Evolutionary conservation across 2,329 filamentous ascomycete species (phyloP), one percentile per base, ranked within the genome.

Genomic region (Fusarium sp.): DNA sequence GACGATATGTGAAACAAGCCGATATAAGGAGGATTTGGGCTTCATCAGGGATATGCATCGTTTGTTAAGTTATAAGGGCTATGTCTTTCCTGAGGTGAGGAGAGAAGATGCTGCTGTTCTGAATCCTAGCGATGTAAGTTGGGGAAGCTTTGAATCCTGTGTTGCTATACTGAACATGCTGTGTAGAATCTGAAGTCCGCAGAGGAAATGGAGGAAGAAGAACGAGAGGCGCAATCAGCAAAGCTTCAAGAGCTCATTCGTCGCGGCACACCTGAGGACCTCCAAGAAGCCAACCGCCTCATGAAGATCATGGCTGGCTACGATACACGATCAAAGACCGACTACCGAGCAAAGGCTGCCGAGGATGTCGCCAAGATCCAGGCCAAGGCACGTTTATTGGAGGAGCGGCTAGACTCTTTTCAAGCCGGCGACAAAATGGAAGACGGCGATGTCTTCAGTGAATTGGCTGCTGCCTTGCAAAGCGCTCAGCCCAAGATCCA

Each of bases 301-400:
- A 99, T 99, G 96, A 99, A 99, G 81, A 87, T 99, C 71, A 98
- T 99, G 96, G 96, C 96, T 53, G 96, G 96, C 66, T 99, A 92
- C 79, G 96, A 99, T 78, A 97, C 93, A 60, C 86, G 94, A 72
- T 92, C 93, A 78, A 98, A 98, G 82, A 97, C 96, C 2, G 95
- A 99, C 81, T 99, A 97, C 80, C 90, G 96, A 68, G 96, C 96
- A 67, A 99, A 99, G 81, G 96, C 96, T 2, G 96, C 96, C 11
- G 94, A 97, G 77, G 96, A 99, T 67, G 93, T 99, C 9, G 87
- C 88, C 71, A 97, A 93, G 81, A 94, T 99, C 60, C 96, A 98
- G 78, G 94, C 97, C 77, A 99, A 99, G 79, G 96, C 96, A 5
- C 90, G 90, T 67, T 82, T 99, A 64, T 80, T 99, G 25, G 96